A percentile compares a stretch with the other conserved stretches of the same genome.
These are phyloP conservation scores for Pseudopyricularia cyperi DNA, from an alignment of 2,329 filamentous ascomycete species.

Conservation along the genomic window DNA sequence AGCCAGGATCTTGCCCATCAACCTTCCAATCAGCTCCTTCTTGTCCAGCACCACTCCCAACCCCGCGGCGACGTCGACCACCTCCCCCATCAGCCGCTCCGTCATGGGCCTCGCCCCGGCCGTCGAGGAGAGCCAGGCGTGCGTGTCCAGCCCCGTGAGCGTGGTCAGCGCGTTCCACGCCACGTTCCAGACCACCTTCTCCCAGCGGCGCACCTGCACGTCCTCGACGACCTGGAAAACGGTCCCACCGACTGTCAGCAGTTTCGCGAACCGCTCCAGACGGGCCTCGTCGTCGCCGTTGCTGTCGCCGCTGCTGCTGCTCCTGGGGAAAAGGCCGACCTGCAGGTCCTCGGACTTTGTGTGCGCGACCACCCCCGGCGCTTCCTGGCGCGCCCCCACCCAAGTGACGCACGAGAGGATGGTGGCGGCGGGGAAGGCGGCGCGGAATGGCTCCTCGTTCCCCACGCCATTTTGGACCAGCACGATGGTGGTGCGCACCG, in stretches of 20 bases:
- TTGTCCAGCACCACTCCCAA: conserved; percentile 33
- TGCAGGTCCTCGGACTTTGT: conserved; percentile 39
- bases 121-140: conserved; percentile 31
- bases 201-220: conserved; percentile 44
- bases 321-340: conserved; percentile 35
- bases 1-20: conserved; percentile 31
- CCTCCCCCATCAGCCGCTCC: conserved; percentile 34
- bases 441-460: conserved; percentile 41
- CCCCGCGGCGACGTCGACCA: conserved; percentile 42
- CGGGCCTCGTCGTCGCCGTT: conserved; percentile 17
- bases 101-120: conserved; percentile 31
- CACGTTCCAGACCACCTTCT: conserved; percentile 47
- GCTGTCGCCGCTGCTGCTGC: not conserved
- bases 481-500: conserved; percentile 34
- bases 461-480: conserved; percentile 50
- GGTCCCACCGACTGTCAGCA: conserved; percentile 28
- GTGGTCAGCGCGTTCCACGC: conserved; percentile 49
- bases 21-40: conserved; percentile 26
- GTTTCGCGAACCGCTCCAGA: conserved; percentile 24
- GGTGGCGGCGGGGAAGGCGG: conserved; percentile 33
- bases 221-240: conserved; percentile 34
- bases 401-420: conserved; percentile 42
- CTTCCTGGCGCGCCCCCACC: conserved; percentile 37
- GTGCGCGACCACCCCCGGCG: conserved; percentile 35
- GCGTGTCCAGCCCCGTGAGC: conserved; percentile 37